Evolutionary conservation across 768 basidiomycete genomes (phyloP).

Genomic region (Termitomyces sp.): DNA sequence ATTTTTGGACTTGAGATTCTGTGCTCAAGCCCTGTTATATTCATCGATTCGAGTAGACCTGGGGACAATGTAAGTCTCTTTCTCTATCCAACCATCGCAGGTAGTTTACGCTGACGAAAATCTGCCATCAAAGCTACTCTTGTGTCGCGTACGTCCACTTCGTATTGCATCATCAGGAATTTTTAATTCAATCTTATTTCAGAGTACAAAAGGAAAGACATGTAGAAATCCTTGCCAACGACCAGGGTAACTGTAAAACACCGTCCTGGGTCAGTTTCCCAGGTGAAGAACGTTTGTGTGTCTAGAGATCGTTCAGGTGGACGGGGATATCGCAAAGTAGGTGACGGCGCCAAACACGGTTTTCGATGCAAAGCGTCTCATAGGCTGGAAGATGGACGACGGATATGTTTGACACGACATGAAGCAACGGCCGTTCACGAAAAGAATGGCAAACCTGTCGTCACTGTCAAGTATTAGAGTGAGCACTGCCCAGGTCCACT

Average conservation of each 20-base stretch:
- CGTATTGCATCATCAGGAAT: not conserved
- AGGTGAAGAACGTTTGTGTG: constrained; percentile 69
- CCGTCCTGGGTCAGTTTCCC: constrained; percentile 70
- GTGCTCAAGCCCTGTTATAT: not conserved
- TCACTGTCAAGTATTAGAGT: constrained; percentile 22
- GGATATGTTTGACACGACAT: too few relatives aligned
- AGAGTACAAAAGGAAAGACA: constrained; percentile 43
- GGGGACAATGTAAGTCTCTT: constrained; percentile 58
- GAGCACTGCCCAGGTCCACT: constrained; percentile 18
- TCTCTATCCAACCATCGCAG: not conserved
- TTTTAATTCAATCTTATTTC: constrained; percentile 14
- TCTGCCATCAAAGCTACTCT: constrained; percentile 50
- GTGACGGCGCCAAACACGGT: constrained; percentile 13
- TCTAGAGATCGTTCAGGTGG: not conserved
- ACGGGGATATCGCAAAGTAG: constrained; percentile 10
- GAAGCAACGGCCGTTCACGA: constrained; percentile 6
- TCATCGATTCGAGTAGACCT: constrained; percentile 36
- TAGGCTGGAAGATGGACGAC: too few relatives aligned
- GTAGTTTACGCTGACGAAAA: not conserved
- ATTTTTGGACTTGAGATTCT: constrained; percentile 1
- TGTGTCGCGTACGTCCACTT: constrained; percentile 39
- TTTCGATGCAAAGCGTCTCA: constrained; percentile 48
- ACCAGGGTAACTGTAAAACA: constrained; percentile 83
- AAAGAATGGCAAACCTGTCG: constrained; percentile 37
- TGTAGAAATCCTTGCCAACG: constrained; percentile 79